Percentiles rank a stretch among this genome's conserved stretches.
phyloP scores from a whole-genome alignment of 2,329 filamentous ascomycete species.

The Orbilia blumenaviensis region DNA sequence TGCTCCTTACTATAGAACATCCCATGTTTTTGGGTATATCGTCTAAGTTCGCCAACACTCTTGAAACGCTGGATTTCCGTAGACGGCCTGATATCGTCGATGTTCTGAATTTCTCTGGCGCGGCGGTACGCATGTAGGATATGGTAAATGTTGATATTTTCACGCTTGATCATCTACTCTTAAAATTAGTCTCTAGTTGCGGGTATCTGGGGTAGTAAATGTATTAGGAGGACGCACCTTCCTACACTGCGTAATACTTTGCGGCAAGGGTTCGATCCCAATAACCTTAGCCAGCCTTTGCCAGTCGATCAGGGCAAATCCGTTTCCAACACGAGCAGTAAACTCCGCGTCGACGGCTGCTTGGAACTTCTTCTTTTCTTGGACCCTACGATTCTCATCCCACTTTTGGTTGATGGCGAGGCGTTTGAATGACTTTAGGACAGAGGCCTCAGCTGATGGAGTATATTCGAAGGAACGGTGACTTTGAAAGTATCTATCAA shows the following conservation, averaged over 20 bases:
- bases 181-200: not conserved
- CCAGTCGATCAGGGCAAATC: constrained; percentile 23
- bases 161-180: constrained; percentile 29
- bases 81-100: constrained; percentile 21
- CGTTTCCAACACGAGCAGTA: constrained; percentile 21
- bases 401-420: constrained; percentile 34
- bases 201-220: not conserved
- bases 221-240: constrained; percentile 4
- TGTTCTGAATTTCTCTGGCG: constrained; percentile 1
- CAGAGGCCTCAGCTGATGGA: constrained; percentile 17
- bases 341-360: constrained; percentile 37
- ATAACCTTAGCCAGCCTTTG: constrained; percentile 45
- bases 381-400: not conserved
- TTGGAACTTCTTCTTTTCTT: constrained; percentile 33
- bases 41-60: constrained; percentile 14
- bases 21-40: constrained; percentile 21
- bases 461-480: constrained; percentile 15
- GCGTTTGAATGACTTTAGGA: constrained; percentile 36
- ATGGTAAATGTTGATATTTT: constrained; percentile 49
- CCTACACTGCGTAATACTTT: constrained; percentile 36
- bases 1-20: constrained; percentile 29
- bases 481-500: constrained; percentile 31
- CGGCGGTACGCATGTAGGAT: constrained; percentile 41
- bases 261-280: constrained; percentile 31
- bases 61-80: constrained; percentile 33